Evolutionary conservation across 148 eudicot genomes (phyloP), one percentile per base, ranked within the genome.

Genomic region (Heliamphora exappendiculata): DNA sequence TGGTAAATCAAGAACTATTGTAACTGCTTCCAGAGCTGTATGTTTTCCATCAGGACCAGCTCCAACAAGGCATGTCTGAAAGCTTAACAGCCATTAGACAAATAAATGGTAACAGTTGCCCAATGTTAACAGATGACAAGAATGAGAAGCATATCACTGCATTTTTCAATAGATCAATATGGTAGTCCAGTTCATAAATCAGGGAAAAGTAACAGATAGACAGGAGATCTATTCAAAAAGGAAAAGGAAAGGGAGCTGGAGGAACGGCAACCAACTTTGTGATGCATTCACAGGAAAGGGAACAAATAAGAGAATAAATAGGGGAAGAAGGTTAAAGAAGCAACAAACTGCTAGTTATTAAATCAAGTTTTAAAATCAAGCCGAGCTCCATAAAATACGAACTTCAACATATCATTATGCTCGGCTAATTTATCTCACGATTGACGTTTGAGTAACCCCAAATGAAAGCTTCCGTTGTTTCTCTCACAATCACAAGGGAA

Each of bases 21-120:
- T 95, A 67, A 95, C 99, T 53, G 99, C 97, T 81, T 95, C 99
- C 76, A 95, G 78, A 78, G 99, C 99, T 65, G 96, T 95, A 78
- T 95, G 99, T 83, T 95, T 95, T 45, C 99, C 99, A 79, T 88
- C 93, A 69, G 93, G 94, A 55, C 97, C 99, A 76, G 99, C 99
- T 81, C 99, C 99, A 67, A 95, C 90, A 69, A 91, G 88, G 87
- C 97, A 94, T 60, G 97, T 91, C 95, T 94, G 90, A 60, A 72
- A 73, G 82, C 37, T 8, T 36, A 75, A 65, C 22, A 53, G 9
- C 47, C 47, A 67, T 49, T 67, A 54, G 26, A 39, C 53, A 19
- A 29, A 41, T 22, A 73, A 47, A 5, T 28, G 20, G 37, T 28
- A 54, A 26, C 3, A 0, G 16, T 41, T 2, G 14, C 16, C 24